These are phyloP conservation scores for Salix purpurea DNA, from an alignment of 345 rosid genomes.

Conservation along the genomic window DNA sequence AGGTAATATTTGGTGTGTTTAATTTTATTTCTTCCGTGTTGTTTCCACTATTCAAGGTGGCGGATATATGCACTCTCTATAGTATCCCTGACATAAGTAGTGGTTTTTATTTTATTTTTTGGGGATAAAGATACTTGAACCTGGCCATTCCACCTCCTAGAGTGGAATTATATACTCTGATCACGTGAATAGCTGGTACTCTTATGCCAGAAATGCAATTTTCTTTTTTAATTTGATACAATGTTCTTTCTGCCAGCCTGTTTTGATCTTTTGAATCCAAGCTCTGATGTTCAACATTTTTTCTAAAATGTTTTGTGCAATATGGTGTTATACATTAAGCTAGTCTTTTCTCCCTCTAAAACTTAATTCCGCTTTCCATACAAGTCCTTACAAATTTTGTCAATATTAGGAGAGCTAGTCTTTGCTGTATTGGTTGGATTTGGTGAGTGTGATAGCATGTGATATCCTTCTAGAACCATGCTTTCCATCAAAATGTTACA, in stretches of 20 bases:
- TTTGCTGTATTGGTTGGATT: background rate
- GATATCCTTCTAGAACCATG: background rate
- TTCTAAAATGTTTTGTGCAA: background rate
- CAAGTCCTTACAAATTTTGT: background rate
- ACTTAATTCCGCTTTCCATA: too few relatives aligned
- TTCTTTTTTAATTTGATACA: background rate
- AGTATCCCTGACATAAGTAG: background rate
- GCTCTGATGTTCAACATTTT: background rate
- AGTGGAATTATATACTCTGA: background rate
- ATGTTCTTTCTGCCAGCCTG: background rate
- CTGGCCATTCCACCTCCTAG: too few relatives aligned
- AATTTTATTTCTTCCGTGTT: slow-evolving; percentile 4
- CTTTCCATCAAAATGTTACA: background rate
- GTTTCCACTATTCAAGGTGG: background rate
- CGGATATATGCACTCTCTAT: background rate
- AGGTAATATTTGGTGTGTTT: slow-evolving; percentile 43
- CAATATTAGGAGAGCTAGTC: background rate
- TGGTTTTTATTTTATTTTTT: background rate
- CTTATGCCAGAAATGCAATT: background rate
- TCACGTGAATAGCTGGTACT: background rate
- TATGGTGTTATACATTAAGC: background rate
- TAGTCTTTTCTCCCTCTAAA: too few relatives aligned
- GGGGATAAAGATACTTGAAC: background rate
- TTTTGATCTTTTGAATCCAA: background rate
- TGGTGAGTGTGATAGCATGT: too few relatives aligned